Evolutionary conservation across 2,329 filamentous ascomycete genomes (phyloP).

Genomic region (Stagonosporopsis vannaccii): DNA sequence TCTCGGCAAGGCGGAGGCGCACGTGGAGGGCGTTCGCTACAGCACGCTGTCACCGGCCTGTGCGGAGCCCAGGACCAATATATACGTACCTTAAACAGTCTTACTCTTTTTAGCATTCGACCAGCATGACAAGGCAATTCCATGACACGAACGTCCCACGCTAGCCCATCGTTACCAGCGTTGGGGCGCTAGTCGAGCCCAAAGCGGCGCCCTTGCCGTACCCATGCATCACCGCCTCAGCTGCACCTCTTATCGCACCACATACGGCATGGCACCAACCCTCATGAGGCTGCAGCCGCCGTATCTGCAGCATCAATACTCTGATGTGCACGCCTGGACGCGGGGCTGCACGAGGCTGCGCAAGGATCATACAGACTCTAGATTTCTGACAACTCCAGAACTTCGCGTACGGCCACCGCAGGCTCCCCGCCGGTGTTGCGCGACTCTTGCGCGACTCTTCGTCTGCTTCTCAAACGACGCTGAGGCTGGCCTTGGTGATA

Average conservation of each 20-base stretch:
- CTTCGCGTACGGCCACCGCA: neutral
- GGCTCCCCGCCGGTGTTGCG: neutral
- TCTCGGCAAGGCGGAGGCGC: constrained; percentile 16
- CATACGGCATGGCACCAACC: constrained; percentile 1
- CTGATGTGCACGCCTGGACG: constrained; percentile 3
- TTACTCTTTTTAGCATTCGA: constrained; percentile 8
- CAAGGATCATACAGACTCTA: neutral
- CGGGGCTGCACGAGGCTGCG: constrained; percentile 13
- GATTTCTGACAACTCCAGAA: neutral
- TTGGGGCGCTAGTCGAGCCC: constrained; percentile 13
- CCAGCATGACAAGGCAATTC: constrained; percentile 5
- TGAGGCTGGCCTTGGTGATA: constrained; percentile 8
- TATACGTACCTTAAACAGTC: constrained; percentile 10
- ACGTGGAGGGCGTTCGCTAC: constrained; percentile 3
- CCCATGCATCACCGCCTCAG: constrained; percentile 2
- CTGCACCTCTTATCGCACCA: constrained; percentile 10
- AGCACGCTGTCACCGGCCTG: neutral
- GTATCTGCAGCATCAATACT: constrained; percentile 14
- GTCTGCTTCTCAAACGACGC: constrained; percentile 1
- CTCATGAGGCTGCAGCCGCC: constrained; percentile 3
- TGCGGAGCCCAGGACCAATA: constrained; percentile 11
- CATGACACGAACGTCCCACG: constrained; percentile 5
- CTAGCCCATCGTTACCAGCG: constrained; percentile 11
- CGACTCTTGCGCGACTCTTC: constrained; percentile 6
- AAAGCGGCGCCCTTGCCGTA: constrained; percentile 19